A percentile compares a stretch with the other conserved stretches of the same genome.
Evolutionary conservation across 768 basidiomycete genomes (phyloP).

Genomic region (Trametopsis cervina): DNA sequence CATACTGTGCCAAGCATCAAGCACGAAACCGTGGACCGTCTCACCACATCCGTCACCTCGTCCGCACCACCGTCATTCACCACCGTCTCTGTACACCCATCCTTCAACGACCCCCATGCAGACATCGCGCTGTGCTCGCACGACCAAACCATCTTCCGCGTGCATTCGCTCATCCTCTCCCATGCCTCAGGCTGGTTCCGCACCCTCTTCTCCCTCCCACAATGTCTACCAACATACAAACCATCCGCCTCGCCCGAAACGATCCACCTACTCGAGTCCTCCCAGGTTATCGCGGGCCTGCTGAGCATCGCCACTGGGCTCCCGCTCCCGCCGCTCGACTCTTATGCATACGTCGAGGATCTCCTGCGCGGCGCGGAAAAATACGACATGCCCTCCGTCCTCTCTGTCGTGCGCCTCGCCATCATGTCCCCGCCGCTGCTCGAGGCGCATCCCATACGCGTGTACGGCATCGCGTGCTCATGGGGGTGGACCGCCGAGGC

Average conservation of each 20-base stretch:
- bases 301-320: slow-evolving; percentile 36
- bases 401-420: slow-evolving; percentile 35
- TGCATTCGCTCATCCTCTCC: slow-evolving; percentile 18
- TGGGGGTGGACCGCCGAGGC: slow-evolving; percentile 41
- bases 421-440: slow-evolving; percentile 34
- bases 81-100: slow-evolving; percentile 3
- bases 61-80: not conserved
- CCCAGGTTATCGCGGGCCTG: slow-evolving; percentile 31
- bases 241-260: slow-evolving; percentile 7
- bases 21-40: no score
- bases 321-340: slow-evolving; percentile 32
- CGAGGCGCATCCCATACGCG: slow-evolving; percentile 37
- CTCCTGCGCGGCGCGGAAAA: slow-evolving; percentile 35
- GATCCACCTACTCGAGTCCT: slow-evolving; percentile 27
- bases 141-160: slow-evolving; percentile 17
- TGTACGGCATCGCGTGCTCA: slow-evolving; percentile 39
- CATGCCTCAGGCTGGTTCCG: slow-evolving; percentile 23
- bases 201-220: slow-evolving; percentile 21
- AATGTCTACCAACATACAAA: slow-evolving; percentile 5
- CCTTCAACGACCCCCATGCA: slow-evolving; percentile 13
- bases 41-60: not conserved
- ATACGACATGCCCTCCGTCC: slow-evolving; percentile 39
- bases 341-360: slow-evolving; percentile 35
- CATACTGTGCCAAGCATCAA: no score
- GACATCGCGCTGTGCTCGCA: slow-evolving; percentile 18